These are phyloP conservation scores for Martiniozyma abietophila DNA, from an alignment of 805 yeast genomes.

Conservation along the genomic window DNA sequence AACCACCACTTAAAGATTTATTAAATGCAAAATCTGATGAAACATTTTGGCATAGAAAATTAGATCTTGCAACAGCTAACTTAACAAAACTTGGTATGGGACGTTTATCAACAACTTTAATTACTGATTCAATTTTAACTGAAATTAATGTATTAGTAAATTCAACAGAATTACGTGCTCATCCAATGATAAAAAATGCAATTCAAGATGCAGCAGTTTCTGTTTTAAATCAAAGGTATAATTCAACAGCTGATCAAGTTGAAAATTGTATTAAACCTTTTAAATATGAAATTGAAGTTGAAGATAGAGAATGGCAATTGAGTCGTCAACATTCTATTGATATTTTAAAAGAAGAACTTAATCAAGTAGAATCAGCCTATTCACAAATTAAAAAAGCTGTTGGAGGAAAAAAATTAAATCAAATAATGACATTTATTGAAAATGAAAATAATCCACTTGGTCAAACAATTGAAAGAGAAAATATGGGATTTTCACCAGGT, in stretches of 20 bases:
- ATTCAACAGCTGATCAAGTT: conserved; percentile 94
- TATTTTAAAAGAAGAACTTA: conserved; percentile 72
- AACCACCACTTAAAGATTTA: conserved; percentile 47
- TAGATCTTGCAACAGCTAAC: conserved; percentile 75
- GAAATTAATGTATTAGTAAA: conserved; percentile 71
- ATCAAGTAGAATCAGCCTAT: conserved; percentile 66
- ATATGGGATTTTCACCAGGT: conserved; percentile 75
- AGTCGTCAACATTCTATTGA: conserved; percentile 71
- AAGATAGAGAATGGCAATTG: conserved; percentile 85
- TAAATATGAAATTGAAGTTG: conserved; percentile 94
- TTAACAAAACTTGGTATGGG: conserved; percentile 93
- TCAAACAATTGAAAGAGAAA: conserved; percentile 47
- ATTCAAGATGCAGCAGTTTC: conserved; percentile 78
- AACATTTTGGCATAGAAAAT: conserved; percentile 76
- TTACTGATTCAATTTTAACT: conserved; percentile 68
- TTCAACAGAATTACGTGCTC: conserved; percentile 67
- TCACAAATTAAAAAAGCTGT: conserved; percentile 52
- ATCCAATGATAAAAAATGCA: conserved; percentile 76
- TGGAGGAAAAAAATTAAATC: conserved; percentile 77
- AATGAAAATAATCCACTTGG: conserved; percentile 31
- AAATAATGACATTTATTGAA: conserved; percentile 68
- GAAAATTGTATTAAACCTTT: conserved; percentile 97
- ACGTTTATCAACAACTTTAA: conserved; percentile 71
- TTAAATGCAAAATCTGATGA: conserved; percentile 55
- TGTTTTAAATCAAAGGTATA: conserved; percentile 70